Base-by-base conservation (phyloP, 2,329 filamentous ascomycete species). In the Diaporthe ampelina region DNA sequence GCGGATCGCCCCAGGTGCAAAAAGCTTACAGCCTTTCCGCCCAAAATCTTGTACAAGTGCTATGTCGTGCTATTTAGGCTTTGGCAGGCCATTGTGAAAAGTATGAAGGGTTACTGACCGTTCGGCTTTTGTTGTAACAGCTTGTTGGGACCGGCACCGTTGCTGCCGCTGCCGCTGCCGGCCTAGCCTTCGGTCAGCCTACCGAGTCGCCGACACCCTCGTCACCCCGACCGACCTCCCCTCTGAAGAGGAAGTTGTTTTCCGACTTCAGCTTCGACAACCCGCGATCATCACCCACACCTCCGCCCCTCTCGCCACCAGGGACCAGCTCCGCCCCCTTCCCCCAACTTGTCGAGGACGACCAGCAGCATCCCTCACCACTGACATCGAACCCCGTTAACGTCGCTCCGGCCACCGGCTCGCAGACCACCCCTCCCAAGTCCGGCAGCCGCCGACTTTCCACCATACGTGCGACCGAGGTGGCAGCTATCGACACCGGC, bases 81-180 rank as follows among this genome's bases (percentile, higher is more conserved):
- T 68, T 45, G 26, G 9, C 45, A 8, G 65, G 54, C 52, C 56
- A 26, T 21, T 10, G 29, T 17, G 15, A 21, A 35, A 43, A 50
- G 10, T 45, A 35, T 45, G 45, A 56, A 37, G 15, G 24, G 10
- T 35, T 72, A 68, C 74, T 76, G 70, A 76, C 65, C 37, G 40
- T 15, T 24, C 29, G 11, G 15, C 35, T 35, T 43, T 68, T 3
- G 7, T 40, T 58, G 15, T 24, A 69, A 65, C 79, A 91, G 90
- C 89, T 91, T 79, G 88, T 91, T 83, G 90, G 89, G 82, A 88
- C 89, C 78, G 88, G 90, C 82, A 89, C 89, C 83, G 89, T 88
- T 77, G 87, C 91, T 81, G 90, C 89, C 83, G 89, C 89, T 79
- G 89, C 89, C 78, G 86, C 89, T 81, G 87, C 85, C 78, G 89